Percentiles rank a stretch among this genome's conserved stretches.
Conservation (phyloP, 495 filamentous ascomycete genomes). For the Penicillium parvum region DNA sequence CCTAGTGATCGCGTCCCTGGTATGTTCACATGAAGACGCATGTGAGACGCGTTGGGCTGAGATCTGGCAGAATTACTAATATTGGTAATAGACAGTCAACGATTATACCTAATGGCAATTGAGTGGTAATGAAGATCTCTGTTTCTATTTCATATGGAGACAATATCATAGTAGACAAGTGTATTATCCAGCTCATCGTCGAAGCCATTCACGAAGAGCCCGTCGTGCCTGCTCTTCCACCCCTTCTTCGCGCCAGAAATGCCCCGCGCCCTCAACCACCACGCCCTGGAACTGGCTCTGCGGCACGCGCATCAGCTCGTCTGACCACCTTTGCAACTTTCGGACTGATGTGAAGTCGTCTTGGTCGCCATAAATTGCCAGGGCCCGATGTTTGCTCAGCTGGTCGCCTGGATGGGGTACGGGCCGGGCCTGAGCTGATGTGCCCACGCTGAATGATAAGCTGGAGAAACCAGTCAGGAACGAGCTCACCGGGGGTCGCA, state of each 20-base stretch:
- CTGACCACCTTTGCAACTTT: constrained; percentile 68
- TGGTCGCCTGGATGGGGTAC: constrained; percentile 48
- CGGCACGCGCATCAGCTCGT: constrained; percentile 43
- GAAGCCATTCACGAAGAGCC: constrained; percentile 42
- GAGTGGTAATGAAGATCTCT: too few relatives aligned
- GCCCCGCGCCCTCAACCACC: constrained; percentile 66
- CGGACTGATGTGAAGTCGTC: constrained; percentile 66
- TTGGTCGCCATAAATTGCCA: constrained; percentile 74
- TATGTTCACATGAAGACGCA: constrained; percentile 16
- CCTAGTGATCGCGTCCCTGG: background rate
- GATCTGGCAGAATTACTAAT: too few relatives aligned
- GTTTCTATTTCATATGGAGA: too few relatives aligned
- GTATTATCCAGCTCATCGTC: background rate
- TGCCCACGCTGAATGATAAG: constrained; percentile 26
- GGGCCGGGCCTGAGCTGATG: constrained; percentile 26
- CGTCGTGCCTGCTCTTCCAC: constrained; percentile 51
- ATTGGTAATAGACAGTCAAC: too few relatives aligned
- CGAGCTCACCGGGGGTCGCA: constrained; percentile 59
- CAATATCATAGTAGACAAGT: background rate
- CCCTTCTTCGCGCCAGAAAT: constrained; percentile 76
- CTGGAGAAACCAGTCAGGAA: constrained; percentile 53
- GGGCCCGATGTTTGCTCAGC: constrained; percentile 51
- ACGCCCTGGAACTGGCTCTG: constrained; percentile 45
- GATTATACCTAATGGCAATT: too few relatives aligned
- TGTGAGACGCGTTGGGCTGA: too few relatives aligned